phyloP scores from a whole-genome alignment of 2,329 filamentous ascomycete species.

The Saccharata proteae region DNA sequence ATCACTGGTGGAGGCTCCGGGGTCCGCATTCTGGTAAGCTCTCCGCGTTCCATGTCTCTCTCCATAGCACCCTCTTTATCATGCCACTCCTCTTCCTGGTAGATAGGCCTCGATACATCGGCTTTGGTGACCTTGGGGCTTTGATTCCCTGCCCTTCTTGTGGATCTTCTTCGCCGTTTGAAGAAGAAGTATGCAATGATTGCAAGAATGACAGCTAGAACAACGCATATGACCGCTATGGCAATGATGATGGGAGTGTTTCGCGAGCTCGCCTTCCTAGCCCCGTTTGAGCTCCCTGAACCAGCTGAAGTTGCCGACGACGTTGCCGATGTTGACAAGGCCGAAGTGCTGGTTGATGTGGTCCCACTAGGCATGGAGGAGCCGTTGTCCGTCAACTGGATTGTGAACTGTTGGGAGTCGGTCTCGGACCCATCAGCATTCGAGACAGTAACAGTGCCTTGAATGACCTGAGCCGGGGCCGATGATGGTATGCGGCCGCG shows the following conservation, averaged over 20 bases:
- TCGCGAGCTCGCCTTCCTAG: neutral
- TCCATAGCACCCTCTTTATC: conserved; percentile 13
- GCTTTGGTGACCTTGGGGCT: conserved; percentile 12
- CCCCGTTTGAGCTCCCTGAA: conserved; percentile 9
- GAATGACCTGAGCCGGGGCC: conserved; percentile 25
- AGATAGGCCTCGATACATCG: conserved; percentile 31
- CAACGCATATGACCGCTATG: conserved; percentile 16
- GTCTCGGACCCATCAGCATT: conserved; percentile 12
- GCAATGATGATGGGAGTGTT: conserved; percentile 5
- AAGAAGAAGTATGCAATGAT: conserved; percentile 11
- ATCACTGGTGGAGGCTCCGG: conserved; percentile 26
- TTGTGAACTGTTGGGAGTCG: conserved; percentile 31
- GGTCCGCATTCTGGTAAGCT: conserved; percentile 12
- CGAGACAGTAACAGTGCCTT: conserved; percentile 32
- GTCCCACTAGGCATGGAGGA: conserved; percentile 8
- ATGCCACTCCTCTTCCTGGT: conserved; percentile 17
- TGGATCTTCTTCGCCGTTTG: conserved; percentile 13
- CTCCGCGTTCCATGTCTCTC: conserved; percentile 28
- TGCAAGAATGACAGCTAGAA: conserved; percentile 15
- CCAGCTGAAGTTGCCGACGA: conserved; percentile 13
- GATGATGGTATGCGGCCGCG: conserved; percentile 37
- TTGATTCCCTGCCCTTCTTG: conserved; percentile 2
- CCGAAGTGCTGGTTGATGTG: conserved; percentile 12
- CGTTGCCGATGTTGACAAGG: conserved; percentile 14
- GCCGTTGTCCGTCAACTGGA: conserved; percentile 5